A percentile compares a stretch with the other conserved stretches of the same genome.
phyloP scores from a whole-genome alignment of 2,329 filamentous ascomycete genomes.

The Allantophomopsis lycopodina region DNA sequence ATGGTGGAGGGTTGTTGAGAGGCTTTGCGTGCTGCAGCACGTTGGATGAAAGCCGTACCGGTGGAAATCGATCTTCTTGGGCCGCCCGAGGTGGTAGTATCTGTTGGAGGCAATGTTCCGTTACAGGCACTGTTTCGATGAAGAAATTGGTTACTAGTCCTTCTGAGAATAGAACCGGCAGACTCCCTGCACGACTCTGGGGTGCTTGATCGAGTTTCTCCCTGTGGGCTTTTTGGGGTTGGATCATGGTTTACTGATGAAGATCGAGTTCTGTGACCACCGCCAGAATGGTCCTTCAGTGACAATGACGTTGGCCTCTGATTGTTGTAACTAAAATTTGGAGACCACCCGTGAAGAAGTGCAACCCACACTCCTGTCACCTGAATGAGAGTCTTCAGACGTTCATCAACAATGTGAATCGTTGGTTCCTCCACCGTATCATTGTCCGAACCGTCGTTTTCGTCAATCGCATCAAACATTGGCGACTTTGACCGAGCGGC shows the following conservation, averaged over 20 bases:
- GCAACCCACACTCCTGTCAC: slow-evolving; percentile 38
- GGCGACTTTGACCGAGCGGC: slow-evolving; percentile 6
- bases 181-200: slow-evolving; percentile 10
- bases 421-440: slow-evolving; percentile 14
- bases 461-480: slow-evolving; percentile 1
- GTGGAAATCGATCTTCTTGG: slow-evolving; percentile 30
- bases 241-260: slow-evolving; percentile 13
- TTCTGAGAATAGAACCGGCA: slow-evolving; percentile 8
- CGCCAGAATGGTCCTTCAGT: neutral
- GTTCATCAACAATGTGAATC: slow-evolving; percentile 25
- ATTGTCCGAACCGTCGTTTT: neutral
- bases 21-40: slow-evolving; percentile 11
- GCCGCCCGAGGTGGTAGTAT: slow-evolving; percentile 2
- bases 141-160: slow-evolving; percentile 4
- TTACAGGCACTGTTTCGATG: slow-evolving; percentile 4
- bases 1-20: slow-evolving; percentile 9
- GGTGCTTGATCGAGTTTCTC: slow-evolving; percentile 6
- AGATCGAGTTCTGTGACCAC: slow-evolving; percentile 8
- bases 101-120: slow-evolving; percentile 5
- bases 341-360: slow-evolving; percentile 28
- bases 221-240: slow-evolving; percentile 4
- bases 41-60: slow-evolving; percentile 31
- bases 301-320: slow-evolving; percentile 1
- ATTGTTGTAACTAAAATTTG: slow-evolving; percentile 21
- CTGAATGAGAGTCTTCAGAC: slow-evolving; percentile 32